Evolutionary conservation across 2,329 filamentous ascomycete species (phyloP), one percentile per base, ranked within the genome.

Genomic region (Beauveria scarabaeidicola): DNA sequence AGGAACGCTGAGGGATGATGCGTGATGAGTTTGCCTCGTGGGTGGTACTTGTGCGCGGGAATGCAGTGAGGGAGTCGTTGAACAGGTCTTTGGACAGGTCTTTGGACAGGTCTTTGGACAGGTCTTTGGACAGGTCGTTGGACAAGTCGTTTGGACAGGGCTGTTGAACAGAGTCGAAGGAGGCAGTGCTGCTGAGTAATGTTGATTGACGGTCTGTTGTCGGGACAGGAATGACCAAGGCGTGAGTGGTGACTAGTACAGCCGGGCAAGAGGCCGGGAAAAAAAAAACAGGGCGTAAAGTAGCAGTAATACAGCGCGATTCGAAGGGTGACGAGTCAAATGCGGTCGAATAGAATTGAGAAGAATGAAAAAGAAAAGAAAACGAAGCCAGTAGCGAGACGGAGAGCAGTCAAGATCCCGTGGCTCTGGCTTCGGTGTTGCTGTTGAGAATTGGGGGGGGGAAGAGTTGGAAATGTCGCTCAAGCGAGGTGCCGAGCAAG

Each of bases 401-500:
- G 55, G 46, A 43, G 46, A 58, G 50, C 55, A 58, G 46, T 58
- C 17, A 58, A 58, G 55, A 29, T 25, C 56, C 48, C 55, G 46
- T 23, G 25, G n/a, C 38, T 52, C 40, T 52, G 56, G 56, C 56
- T 58, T 58, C 38, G 38, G 17, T 3, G 47, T 58, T 58, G 38
- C 17, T 36, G 47, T 36, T 38, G 27, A 23, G 25, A 52, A 58
- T 59, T 46, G 57, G 11, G 29, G 57, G 15, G 27, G 27, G 43
- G 40, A 27, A 15, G 32, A 47, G 17, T 17, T 48, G 27, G 27
- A 47, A 25, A 53, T 59, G 57, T 47, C 43, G 57, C 48, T 52
- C 50, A 53, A 53, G 57, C 48, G 50, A 59, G 43, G 57, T 52
- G 57, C 57, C 56, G 56, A 58, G 48, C 56, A 50, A 58, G 56